These are phyloP conservation scores for Pyrus bretschneideri DNA, from an alignment of 306 rosid genomes.

Conservation along the genomic window DNA sequence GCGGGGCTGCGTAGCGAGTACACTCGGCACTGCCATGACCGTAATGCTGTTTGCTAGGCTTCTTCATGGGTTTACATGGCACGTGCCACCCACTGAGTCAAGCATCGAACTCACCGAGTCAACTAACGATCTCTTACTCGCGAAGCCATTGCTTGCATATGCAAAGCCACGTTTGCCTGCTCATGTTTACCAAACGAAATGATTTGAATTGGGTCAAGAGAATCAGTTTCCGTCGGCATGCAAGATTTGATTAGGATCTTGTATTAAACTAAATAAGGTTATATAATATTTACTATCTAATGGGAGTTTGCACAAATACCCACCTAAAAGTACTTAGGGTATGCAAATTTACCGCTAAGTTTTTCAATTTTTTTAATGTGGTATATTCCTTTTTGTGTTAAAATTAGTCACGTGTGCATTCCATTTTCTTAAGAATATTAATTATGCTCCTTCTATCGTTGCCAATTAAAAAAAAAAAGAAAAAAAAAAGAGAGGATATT, in stretches of 20 bases:
- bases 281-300: no score
- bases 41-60: constrained; percentile 28
- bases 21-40: constrained; percentile 25
- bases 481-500: neutral
- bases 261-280: neutral
- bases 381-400: no score
- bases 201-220: neutral
- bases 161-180: neutral
- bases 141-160: neutral
- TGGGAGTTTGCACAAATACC: neutral
- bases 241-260: neutral
- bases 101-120: neutral
- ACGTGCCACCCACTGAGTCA: neutral
- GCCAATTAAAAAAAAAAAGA: no score
- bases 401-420: no score
- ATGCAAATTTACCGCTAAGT: no score
- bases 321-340: neutral
- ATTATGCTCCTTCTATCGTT: no score
- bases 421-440: no score
- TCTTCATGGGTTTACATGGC: constrained; percentile 30
- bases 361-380: no score
- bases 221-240: neutral
- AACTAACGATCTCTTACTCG: neutral
- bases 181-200: neutral
- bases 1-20: constrained; percentile 25